Conservation (phyloP, 2,329 filamentous ascomycete species). For the Epichloe sibirici region DNA sequence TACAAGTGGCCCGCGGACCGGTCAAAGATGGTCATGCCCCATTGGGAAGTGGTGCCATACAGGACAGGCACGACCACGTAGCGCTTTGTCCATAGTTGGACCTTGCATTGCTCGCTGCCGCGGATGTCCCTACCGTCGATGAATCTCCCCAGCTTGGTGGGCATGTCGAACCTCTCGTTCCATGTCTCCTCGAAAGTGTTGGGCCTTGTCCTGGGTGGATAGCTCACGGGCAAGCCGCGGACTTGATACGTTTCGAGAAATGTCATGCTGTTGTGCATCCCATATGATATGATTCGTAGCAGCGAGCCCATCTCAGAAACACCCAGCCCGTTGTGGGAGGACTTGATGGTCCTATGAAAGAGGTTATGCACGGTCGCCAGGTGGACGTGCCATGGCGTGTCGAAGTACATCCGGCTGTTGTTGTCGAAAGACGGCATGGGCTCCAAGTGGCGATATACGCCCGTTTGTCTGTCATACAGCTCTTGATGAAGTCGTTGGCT, state of each 20-base stretch:
- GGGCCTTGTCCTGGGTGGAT: background rate
- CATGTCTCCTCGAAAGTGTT: background rate
- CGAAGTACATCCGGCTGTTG: slow-evolving; percentile 1
- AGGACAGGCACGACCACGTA: slow-evolving; percentile 10
- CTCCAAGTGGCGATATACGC: slow-evolving; percentile 5
- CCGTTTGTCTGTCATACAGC: background rate
- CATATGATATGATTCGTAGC: slow-evolving; percentile 10
- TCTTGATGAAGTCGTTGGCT: background rate
- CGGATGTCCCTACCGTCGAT: background rate
- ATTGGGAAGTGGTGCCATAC: slow-evolving; percentile 5
- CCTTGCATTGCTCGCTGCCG: background rate
- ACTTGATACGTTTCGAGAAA: slow-evolving; percentile 6
- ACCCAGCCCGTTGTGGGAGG: background rate
- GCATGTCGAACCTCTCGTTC: slow-evolving; percentile 4
- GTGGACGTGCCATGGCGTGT: slow-evolving; percentile 7
- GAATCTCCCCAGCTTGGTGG: slow-evolving; percentile 4
- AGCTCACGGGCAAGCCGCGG: background rate
- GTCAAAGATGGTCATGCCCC: slow-evolving; percentile 14
- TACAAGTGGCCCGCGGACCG: slow-evolving; percentile 9
- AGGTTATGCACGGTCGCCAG: slow-evolving; percentile 8
- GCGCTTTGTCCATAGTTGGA: slow-evolving; percentile 3
- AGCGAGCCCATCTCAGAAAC: slow-evolving; percentile 6
- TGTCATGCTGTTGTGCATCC: slow-evolving; percentile 8
- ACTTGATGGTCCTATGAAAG: slow-evolving; percentile 4
- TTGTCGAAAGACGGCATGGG: slow-evolving; percentile 11